These are phyloP conservation scores for Sistotremastrum suecicum DNA, from an alignment of 768 basidiomycete genomes.

Conservation along the genomic window DNA sequence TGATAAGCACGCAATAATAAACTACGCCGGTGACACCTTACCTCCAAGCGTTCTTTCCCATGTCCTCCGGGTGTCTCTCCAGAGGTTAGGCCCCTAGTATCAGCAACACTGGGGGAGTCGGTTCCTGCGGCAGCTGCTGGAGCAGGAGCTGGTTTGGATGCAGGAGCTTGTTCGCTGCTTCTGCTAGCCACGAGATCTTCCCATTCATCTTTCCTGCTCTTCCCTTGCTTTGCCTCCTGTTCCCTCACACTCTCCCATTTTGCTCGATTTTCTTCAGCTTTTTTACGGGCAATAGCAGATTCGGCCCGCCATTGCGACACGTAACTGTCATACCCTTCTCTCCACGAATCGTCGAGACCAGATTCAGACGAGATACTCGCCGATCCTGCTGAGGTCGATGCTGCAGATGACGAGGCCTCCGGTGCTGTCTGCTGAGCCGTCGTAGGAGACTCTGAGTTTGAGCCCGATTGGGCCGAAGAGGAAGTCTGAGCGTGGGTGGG, in stretches of 20 bases:
- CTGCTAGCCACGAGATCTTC: conserved; percentile 10
- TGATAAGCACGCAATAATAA: conserved; percentile 3
- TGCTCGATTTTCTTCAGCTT: conserved; percentile 59
- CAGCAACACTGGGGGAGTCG: conserved; percentile 23
- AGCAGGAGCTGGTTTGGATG: background rate
- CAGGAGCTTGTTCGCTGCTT: conserved; percentile 6
- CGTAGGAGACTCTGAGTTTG: too few relatives aligned
- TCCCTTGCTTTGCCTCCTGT: conserved; percentile 24
- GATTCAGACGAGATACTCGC: too few relatives aligned
- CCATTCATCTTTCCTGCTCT: conserved; percentile 7
- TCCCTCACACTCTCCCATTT: conserved; percentile 58
- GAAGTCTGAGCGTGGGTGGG: too few relatives aligned
- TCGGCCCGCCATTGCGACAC: conserved; percentile 57
- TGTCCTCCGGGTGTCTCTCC: conserved; percentile 19
- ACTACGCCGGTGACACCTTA: conserved; percentile 10
- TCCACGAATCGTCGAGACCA: too few relatives aligned
- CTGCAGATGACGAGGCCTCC: too few relatives aligned
- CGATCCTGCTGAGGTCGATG: too few relatives aligned
- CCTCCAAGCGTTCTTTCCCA: conserved; percentile 13
- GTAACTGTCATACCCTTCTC: too few relatives aligned
- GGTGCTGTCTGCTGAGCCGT: too few relatives aligned
- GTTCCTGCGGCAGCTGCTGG: conserved; percentile 9
- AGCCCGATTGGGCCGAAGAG: too few relatives aligned
- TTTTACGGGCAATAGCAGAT: conserved; percentile 57
- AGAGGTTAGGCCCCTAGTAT: conserved; percentile 24